A percentile compares a stretch with the other conserved stretches of the same genome.
These are phyloP conservation scores for Pichia sp. DNA, from an alignment of 1,139 yeast genomes.

Conservation along the genomic window DNA sequence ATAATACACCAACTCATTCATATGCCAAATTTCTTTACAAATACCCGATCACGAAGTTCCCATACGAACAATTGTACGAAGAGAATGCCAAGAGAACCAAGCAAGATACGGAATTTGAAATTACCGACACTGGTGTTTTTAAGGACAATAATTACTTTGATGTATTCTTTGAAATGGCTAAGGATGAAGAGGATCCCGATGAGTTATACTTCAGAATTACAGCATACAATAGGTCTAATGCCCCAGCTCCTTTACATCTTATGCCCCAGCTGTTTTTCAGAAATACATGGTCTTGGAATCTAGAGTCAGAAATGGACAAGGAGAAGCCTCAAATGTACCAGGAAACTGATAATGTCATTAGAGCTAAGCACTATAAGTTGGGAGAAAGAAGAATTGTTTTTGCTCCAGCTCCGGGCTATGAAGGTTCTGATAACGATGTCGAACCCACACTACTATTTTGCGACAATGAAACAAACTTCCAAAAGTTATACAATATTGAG, in stretches of 20 bases:
- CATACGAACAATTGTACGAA: slow-evolving; percentile 68
- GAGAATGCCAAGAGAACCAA: slow-evolving; percentile 64
- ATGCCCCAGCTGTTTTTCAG: slow-evolving; percentile 82
- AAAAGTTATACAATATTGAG: slow-evolving; percentile 56
- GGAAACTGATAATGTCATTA: slow-evolving; percentile 39
- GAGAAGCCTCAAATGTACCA: slow-evolving; percentile 41
- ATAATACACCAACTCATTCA: slow-evolving; percentile 89
- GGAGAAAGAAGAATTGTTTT: slow-evolving; percentile 68
- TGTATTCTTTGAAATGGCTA: slow-evolving; percentile 87
- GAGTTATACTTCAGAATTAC: slow-evolving; percentile 80
- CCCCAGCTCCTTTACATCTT: slow-evolving; percentile 82
- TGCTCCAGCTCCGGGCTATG: slow-evolving; percentile 84
- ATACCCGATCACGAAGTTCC: slow-evolving; percentile 81
- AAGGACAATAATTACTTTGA: slow-evolving; percentile 83
- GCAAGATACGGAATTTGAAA: slow-evolving; percentile 60
- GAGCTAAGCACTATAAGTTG: slow-evolving; percentile 62
- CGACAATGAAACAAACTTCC: slow-evolving; percentile 79
- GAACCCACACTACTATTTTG: slow-evolving; percentile 77
- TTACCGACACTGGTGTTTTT: slow-evolving; percentile 70
- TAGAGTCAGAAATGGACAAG: slow-evolving; percentile 37
- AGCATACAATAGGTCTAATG: slow-evolving; percentile 79
- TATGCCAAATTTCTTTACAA: slow-evolving; percentile 91
- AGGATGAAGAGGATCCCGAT: slow-evolving; percentile 74
- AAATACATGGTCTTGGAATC: slow-evolving; percentile 93
- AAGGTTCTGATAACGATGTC: slow-evolving; percentile 53